Base-by-base conservation (phyloP, 768 basidiomycete genomes). In the Lentinula sp. region DNA sequence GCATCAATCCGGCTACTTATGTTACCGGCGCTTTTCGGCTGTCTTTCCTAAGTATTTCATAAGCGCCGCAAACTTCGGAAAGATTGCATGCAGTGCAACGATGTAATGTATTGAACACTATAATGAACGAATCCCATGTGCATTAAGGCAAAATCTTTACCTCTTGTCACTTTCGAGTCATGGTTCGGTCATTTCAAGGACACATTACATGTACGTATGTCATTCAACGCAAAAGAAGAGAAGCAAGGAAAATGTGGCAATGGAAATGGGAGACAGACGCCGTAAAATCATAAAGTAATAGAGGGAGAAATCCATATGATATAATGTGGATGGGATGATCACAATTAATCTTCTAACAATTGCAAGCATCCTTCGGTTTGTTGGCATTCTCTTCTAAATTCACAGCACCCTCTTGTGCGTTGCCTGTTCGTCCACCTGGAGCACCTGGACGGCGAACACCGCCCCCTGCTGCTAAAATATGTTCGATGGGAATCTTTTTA, bases 381-480 rank as follows among this genome's bases (percentile, higher is more conserved):
- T 78, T 66, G 60, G 80, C 75, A 68, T 83, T 85, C 73, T 85
- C 86, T 54, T 89, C 84, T 63, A 93, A 78, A 68, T 85, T 90
- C 51, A 94, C 88, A 48, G 76, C 78, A 60, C 80, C 84, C 65
- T 80, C 79, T 70, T 84, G 81, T 55, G 79, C 71, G 46, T 77
- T 73, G 62, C 82, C 83, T 5, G 77, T 71, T 63, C 87, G 83
- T 64, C 72, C 75, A 43, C 83, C 79, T 5, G 81, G 73, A 60
- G 78, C 78, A 62, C 86, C 87, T 60, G 84, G 78, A 66, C 88
- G 84, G 28, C 85, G 85, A 28, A 84, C 77, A 52, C 77, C 82
- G 45, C 86, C 85, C 48, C 90, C 86, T 43, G 89, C 90, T 54
- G 93, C 92, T 66, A 95, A 76, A 67, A 97, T 95, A 66, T 93